phyloP scores from a whole-genome alignment of 345 rosid genomes.

The Tarenaya hassleriana region DNA sequence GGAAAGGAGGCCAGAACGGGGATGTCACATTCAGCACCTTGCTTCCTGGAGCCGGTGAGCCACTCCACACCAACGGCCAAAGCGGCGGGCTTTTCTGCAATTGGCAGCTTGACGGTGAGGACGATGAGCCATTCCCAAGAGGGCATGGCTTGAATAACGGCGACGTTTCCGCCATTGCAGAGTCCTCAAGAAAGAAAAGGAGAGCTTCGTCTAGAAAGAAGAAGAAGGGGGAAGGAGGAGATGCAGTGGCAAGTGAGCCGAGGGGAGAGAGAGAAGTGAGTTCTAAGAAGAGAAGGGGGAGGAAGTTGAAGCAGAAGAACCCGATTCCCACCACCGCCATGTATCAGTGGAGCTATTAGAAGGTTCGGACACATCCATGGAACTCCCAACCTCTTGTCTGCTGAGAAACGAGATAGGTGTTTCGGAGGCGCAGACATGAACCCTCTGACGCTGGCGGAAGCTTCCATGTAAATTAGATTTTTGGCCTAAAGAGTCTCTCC shows the following conservation, averaged over 20 bases:
- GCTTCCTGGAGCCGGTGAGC: slow-evolving; percentile 87
- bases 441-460: too few species aligned
- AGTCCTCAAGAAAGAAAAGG: slow-evolving; percentile 49
- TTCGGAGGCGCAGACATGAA: too few species aligned
- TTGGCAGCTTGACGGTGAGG: slow-evolving; percentile 71
- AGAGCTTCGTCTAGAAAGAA: slow-evolving; percentile 44
- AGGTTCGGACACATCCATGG: too few species aligned
- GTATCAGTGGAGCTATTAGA: slow-evolving; percentile 2
- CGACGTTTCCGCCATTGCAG: slow-evolving; percentile 26
- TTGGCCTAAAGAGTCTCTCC: too few species aligned
- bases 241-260: slow-evolving; percentile 19
- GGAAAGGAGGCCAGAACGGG: slow-evolving; percentile 72
- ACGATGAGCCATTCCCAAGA: slow-evolving; percentile 61
- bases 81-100: slow-evolving; percentile 54
- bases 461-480: too few species aligned
- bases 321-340: slow-evolving; percentile 3
- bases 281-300: slow-evolving; percentile 9
- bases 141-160: slow-evolving; percentile 34
- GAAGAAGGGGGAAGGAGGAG: slow-evolving; percentile 25
- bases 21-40: slow-evolving; percentile 59
- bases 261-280: slow-evolving; percentile 29
- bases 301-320: slow-evolving; percentile 8
- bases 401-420: too few species aligned
- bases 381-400: too few species aligned
- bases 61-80: slow-evolving; percentile 29